Base-by-base conservation (phyloP, 2,329 filamentous ascomycete species). In the Sporothrix sp. region DNA sequence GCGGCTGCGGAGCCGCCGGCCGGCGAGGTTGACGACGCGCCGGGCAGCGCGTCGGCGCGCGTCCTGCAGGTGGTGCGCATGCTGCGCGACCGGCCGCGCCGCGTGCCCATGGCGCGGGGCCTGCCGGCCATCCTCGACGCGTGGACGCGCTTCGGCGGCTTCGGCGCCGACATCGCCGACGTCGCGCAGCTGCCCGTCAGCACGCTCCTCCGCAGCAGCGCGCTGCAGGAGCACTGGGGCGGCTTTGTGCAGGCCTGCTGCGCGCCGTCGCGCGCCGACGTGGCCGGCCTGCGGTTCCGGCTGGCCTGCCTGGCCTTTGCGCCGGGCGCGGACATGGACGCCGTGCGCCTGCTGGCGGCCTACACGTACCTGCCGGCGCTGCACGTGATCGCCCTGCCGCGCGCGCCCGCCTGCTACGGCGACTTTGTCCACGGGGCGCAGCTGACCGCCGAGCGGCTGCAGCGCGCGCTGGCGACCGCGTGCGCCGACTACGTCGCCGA, bases 321-420 rank as follows among this genome's bases (percentile, higher is more conserved):
- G n/a, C 56, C 55, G 1, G 52, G 58, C 8, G 52, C 54, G 0
- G 58, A 60, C n/a, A 58, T 61, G 55, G 57, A 57, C 11, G 44
- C 61, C 2, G 50, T 63, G 4, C 58, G 57, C 10, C 56, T 68
- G 0, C 56, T 81, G 1, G 61, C 71, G 5, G 68, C 73, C 0
- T 78, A 72, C 56, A 63, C 65, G 1, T 56, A 71, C 0, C 57
- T 71, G 14, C 55, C 64, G 0, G 63, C 66, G 0, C 55, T 79
- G 1, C 69, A 66, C 47, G 36, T 11, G 1, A 50, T 74, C 1
- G 6, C 57, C 1, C 60, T 69, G 2, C 72, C 53, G 1, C 27
- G 48, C 10, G 16, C 10, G 3, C n/a, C 27, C 0, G 55, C 28
- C 16, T 10, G 23, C n/a, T 55, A 35, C 18, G 7, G 20, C 18